Base-by-base conservation (phyloP, 371 early-diverging fungal species). In the Haplosporangium sp. region DNA sequence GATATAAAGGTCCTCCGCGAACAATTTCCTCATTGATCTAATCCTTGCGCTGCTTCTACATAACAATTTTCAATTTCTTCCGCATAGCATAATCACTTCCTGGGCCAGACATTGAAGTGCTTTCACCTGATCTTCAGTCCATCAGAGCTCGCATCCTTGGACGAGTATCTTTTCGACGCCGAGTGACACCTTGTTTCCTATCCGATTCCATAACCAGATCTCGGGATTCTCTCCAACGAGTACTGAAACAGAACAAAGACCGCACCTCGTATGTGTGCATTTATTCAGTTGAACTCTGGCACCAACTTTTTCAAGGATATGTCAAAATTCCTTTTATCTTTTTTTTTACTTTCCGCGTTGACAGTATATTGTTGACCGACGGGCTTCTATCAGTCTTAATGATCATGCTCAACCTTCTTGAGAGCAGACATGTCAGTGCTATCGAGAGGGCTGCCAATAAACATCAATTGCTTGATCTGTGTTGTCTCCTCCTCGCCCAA, bases 51-150 rank as follows among this genome's bases (percentile, higher is more conserved):
- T 16, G 42, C 12, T 45, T 18, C 6, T 1, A 18, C 50, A 18
- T n/a, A 50, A n/a, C 9, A 18, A 10, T n/a, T 18, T 54, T 61
- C 2, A 12, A 16, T 21, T 29, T 29, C 29, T 4, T 29, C 29
- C 29, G 29, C 29, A 29, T 29, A 29, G 29, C 4, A 11, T 56
- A 92, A 92, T 45, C 95, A 95, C 80, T 92, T 96, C 72, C 68
- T 95, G 66, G 94, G 93, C 0, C 96, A 98, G 71, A 96, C 97
- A 0, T 84, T 97, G 58, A 98, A 98, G 81, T 98, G 97, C 67
- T 84, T 96, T 21, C 97, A 95, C 77, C 80, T 96, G 74, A 86
- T 95, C 43, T 97, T 97, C 73, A 81, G 85, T 41, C 87, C 90
- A 50, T 77, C 86, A 20, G 81, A 80, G 11, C 46, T 86, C 13